Conservation (phyloP, 2,329 filamentous ascomycete species). For the Pseudogymnoascus pannorum region DNA sequence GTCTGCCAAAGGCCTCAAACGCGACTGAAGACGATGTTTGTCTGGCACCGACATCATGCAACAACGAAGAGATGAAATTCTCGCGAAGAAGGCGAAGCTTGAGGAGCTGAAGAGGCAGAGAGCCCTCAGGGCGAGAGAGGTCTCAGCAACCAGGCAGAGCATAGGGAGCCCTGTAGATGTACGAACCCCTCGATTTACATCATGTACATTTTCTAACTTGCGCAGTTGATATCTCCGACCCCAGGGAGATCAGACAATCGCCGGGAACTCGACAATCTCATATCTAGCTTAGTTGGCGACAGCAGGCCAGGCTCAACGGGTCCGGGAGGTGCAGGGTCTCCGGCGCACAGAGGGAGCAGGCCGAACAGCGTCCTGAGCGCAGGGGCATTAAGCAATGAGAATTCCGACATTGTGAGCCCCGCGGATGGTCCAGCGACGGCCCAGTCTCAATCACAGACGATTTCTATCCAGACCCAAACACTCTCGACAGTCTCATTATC, state of each 20-base stretch:
- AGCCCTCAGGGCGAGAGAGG: constrained; percentile 72
- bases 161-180: constrained; percentile 66
- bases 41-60: constrained; percentile 42
- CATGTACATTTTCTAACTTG: not conserved
- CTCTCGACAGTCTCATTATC: constrained; percentile 67
- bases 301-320: constrained; percentile 64
- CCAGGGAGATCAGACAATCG: constrained; percentile 62
- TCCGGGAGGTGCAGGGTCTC: constrained; percentile 57
- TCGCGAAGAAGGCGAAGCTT: constrained; percentile 94
- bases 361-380: constrained; percentile 82
- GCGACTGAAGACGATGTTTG: constrained; percentile 8
- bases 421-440: constrained; percentile 33
- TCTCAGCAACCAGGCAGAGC: constrained; percentile 61
- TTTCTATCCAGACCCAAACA: constrained; percentile 57
- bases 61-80: constrained; percentile 86
- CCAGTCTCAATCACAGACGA: constrained; percentile 35
- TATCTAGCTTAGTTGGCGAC: constrained; percentile 75
- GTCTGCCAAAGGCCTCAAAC: constrained; percentile 7
- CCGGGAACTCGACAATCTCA: constrained; percentile 75
- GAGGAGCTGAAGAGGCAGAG: constrained; percentile 91
- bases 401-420: constrained; percentile 50
- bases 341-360: constrained; percentile 62
- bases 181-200: constrained; percentile 28
- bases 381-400: constrained; percentile 71
- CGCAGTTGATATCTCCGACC: constrained; percentile 59